These are phyloP conservation scores for Fusarium euwallaceae DNA, from an alignment of 2,329 filamentous ascomycete species.

Conservation along the genomic window DNA sequence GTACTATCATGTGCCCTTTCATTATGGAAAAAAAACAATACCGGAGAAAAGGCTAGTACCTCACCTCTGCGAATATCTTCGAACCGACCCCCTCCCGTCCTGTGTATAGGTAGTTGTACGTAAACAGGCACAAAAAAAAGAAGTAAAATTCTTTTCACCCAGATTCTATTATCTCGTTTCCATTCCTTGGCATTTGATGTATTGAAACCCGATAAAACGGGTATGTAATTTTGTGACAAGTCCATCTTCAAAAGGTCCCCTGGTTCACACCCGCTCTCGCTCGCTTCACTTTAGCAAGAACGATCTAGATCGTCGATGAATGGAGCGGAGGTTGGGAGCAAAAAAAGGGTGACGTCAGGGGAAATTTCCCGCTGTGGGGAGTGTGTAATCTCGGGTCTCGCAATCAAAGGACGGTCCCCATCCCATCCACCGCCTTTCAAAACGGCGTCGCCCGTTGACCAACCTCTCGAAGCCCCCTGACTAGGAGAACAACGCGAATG, in stretches of 20 bases:
- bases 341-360: constrained; percentile 40
- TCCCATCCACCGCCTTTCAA: constrained; percentile 19
- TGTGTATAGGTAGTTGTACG: constrained; percentile 56
- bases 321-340: constrained; percentile 9
- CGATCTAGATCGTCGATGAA: constrained; percentile 40
- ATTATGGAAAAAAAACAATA: constrained; percentile 32
- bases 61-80: constrained; percentile 30
- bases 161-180: constrained; percentile 25
- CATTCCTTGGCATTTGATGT: constrained; percentile 1
- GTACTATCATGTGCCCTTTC: constrained; percentile 33
- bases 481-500: constrained; percentile 32
- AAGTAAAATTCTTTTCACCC: constrained; percentile 47
- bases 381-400: constrained; percentile 37
- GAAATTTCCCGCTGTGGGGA: constrained; percentile 39
- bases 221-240: not conserved
- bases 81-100: constrained; percentile 42
- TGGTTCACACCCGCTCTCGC: constrained; percentile 7
- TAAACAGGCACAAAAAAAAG: constrained; percentile 55
- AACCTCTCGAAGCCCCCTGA: constrained; percentile 19
- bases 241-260: not conserved
- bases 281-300: constrained; percentile 9
- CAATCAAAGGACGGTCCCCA: constrained; percentile 7
- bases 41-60: constrained; percentile 34
- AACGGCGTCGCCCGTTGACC: constrained; percentile 1
- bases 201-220: not conserved